These are phyloP conservation scores for Tulasnella sp. DNA, from an alignment of 768 basidiomycete genomes.

Conservation along the genomic window DNA sequence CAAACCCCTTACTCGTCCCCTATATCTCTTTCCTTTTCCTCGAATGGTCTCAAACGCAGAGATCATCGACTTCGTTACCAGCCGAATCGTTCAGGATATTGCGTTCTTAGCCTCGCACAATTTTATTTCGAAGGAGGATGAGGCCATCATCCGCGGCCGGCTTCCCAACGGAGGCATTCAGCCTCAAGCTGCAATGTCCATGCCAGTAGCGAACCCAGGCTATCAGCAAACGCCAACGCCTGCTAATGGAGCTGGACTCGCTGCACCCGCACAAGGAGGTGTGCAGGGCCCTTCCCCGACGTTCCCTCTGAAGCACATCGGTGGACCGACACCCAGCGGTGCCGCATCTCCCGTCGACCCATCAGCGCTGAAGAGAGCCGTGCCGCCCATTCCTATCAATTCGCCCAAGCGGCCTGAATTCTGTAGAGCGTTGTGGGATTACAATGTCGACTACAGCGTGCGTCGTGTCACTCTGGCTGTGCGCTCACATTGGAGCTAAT, in stretches of 20 bases:
- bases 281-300: conserved; percentile 14
- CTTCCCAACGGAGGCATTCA: conserved; percentile 18
- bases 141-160: conserved; percentile 22
- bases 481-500: background rate
- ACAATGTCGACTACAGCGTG: conserved; percentile 29
- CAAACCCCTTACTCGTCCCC: conserved; percentile 4
- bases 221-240: background rate
- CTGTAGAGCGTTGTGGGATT: conserved; percentile 29
- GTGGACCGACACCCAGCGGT: background rate
- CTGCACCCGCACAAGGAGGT: background rate
- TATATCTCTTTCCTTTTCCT: background rate
- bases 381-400: conserved; percentile 5
- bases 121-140: conserved; percentile 24
- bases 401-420: conserved; percentile 21
- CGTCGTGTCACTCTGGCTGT: background rate
- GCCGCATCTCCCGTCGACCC: conserved; percentile 17
- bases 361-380: conserved; percentile 19
- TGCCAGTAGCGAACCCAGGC: background rate
- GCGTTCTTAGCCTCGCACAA: conserved; percentile 23
- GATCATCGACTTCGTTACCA: conserved; percentile 23
- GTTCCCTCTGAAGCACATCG: conserved; percentile 20
- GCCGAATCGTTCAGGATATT: conserved; percentile 29
- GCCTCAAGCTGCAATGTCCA: background rate
- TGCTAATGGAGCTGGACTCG: background rate
- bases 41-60: conserved; percentile 22